phyloP scores from a whole-genome alignment of 805 yeast species.

The Jamesozyma lodderae region DNA sequence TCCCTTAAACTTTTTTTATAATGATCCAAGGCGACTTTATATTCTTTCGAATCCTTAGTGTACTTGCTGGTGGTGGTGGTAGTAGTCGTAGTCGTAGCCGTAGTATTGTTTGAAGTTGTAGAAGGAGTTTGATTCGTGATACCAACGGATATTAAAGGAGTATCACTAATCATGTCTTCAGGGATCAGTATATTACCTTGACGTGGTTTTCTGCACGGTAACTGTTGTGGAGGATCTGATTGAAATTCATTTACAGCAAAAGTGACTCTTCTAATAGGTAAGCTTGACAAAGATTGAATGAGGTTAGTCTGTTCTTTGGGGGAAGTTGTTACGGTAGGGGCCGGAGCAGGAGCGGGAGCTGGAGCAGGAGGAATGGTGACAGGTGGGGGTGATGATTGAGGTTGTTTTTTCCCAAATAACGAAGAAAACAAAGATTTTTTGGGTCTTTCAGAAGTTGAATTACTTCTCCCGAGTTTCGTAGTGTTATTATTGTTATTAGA shows the following conservation, averaged over 20 bases:
- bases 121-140: conserved; percentile 37
- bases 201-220: conserved; percentile 77
- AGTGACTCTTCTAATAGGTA: conserved; percentile 51
- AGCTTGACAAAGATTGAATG: conserved; percentile 10
- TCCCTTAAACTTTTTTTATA: conserved; percentile 48
- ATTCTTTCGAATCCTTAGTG: conserved; percentile 34
- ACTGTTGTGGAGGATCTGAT: conserved; percentile 87
- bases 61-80: conserved; percentile 14
- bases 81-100: background rate
- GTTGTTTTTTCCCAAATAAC: conserved; percentile 18
- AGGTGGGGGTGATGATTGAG: background rate
- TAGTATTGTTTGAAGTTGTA: background rate
- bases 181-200: conserved; percentile 69
- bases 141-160: conserved; percentile 60
- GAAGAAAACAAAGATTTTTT: conserved; percentile 24
- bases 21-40: conserved; percentile 49
- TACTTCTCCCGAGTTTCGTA: conserved; percentile 1
- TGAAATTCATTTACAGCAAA: conserved; percentile 69
- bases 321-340: too few species aligned
- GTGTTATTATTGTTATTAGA: conserved; percentile 4
- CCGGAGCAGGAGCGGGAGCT: too few species aligned
- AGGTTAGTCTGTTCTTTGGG: background rate
- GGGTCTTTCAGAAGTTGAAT: conserved; percentile 21
- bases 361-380: background rate
- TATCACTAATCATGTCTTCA: conserved; percentile 51